A percentile compares a stretch with the other conserved stretches of the same genome.
Conservation (phyloP, 169 alveolate genomes). For the Plasmodium billcollinsi region DNA sequence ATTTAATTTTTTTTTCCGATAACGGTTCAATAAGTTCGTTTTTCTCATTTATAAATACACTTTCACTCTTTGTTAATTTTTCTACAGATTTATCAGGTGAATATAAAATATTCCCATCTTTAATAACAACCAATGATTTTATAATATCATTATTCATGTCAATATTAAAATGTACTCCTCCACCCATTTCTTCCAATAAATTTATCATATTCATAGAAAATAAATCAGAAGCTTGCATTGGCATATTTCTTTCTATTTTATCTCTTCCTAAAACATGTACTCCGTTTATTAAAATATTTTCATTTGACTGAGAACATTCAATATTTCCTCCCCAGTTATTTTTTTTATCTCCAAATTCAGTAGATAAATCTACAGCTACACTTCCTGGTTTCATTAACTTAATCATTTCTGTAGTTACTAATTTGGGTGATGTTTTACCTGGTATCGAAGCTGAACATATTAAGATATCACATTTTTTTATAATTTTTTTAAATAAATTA, state of each 20-base stretch:
- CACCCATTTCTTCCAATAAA: slow-evolving; percentile 86
- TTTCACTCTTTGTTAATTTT: slow-evolving; percentile 46
- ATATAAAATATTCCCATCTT: slow-evolving; percentile 79
- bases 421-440: slow-evolving; percentile 93
- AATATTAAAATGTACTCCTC: slow-evolving; percentile 84
- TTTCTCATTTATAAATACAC: slow-evolving; percentile 48
- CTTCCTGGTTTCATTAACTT: slow-evolving; percentile 90
- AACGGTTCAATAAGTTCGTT: slow-evolving; percentile 52
- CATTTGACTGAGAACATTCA: slow-evolving; percentile 86
- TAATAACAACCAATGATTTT: slow-evolving; percentile 80
- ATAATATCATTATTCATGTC: slow-evolving; percentile 85
- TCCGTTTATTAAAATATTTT: slow-evolving; percentile 86
- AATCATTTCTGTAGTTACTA: slow-evolving; percentile 89
- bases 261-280: slow-evolving; percentile 91
- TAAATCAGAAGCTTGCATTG: slow-evolving; percentile 90
- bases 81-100: slow-evolving; percentile 65
- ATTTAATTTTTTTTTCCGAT: slow-evolving; percentile 77
- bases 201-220: slow-evolving; percentile 89
- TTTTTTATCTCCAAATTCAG: slow-evolving; percentile 85
- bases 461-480: slow-evolving; percentile 91
- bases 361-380: slow-evolving; percentile 93
- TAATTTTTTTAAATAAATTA: slow-evolving; percentile 86
- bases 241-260: slow-evolving; percentile 91
- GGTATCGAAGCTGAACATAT: slow-evolving; percentile 95
- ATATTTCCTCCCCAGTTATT: slow-evolving; percentile 93